Evolutionary conservation across 2,329 filamentous ascomycete genomes (phyloP), one percentile per base, ranked within the genome.

Genomic region (Aspergillus persii): DNA sequence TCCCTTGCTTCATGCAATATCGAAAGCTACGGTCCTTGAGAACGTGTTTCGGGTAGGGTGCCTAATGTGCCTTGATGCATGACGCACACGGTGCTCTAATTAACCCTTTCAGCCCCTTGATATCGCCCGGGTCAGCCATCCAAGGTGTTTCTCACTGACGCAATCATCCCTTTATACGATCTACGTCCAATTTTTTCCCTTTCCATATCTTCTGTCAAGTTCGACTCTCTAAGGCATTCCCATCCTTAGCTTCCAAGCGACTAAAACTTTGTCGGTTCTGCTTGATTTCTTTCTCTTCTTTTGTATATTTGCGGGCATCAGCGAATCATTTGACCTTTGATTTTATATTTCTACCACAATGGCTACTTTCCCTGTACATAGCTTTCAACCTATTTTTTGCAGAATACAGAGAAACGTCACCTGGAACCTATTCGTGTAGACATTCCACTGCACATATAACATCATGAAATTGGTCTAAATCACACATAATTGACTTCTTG

Each of bases 291-390:
- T 36, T 31, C n/a, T 2, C 15, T 52, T 36, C 29, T 36, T 8
- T 31, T 39, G 50, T 33, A 47, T 33, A 33, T 39, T 54, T 54
- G 41, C 41, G 12, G 44, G 26, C 47, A 51, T 53, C 23, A 49
- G 30, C 30, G 27, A 56, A 9, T 23, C 41, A 18, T 56, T 50
- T 33, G 11, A 8, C 11, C 23, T 44, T 50, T 56, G 18, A 23
- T 39, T 51, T 27, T 56, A 36, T 47, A 31, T 31, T 29, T 30
- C 47, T 26, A 48, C 26, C 26, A 5, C 11, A 57, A 27, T 46
- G 15, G 8, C 47, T 30, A 18, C 15, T 44, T 56, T 36, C 27
- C 23, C 26, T 54, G 57, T 58, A 58, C 46, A 58, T 58, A 54
- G 11, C 30, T 58, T 54, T 26, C 44, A 47, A 27, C 3, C 27